Conservation (phyloP, 225 moss, liverwort and hornwort species). For the Neckera pumila region DNA sequence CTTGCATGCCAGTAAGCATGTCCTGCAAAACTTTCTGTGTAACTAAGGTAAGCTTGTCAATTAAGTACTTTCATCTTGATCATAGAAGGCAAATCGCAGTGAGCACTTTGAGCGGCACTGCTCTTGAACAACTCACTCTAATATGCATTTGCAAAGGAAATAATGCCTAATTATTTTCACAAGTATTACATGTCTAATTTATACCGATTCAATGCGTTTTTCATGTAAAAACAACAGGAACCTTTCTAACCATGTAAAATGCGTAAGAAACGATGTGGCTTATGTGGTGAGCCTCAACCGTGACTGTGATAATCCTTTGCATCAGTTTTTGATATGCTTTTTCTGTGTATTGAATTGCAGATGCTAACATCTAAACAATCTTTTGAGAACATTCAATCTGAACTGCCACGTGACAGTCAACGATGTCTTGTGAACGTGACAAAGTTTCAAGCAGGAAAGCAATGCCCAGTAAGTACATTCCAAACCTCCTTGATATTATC, state of each 20-base stretch:
- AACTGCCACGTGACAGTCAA: background rate
- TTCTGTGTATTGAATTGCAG: constrained; percentile 4
- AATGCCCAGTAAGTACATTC: constrained; percentile 2
- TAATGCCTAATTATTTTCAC: background rate
- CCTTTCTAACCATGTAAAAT: background rate
- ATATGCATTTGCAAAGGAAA: background rate
- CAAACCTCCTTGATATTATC: background rate
- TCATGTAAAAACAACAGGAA: background rate
- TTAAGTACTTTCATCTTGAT: background rate
- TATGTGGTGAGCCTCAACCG: background rate
- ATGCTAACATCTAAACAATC: constrained; percentile 43
- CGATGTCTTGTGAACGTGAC: constrained; percentile 13
- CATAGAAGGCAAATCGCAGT: background rate
- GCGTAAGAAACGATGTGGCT: background rate
- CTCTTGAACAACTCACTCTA: background rate
- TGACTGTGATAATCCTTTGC: background rate
- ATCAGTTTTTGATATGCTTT: background rate
- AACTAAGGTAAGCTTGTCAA: background rate
- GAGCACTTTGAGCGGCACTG: background rate
- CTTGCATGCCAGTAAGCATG: background rate
- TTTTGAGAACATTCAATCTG: constrained; percentile 42
- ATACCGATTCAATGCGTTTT: background rate
- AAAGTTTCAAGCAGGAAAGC: constrained; percentile 32
- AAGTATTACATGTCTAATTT: background rate
- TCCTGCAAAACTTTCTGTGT: background rate